Evolutionary conservation across 176 grass and related monocot genomes (phyloP), one percentile per base, ranked within the genome.

Genomic region (Paspalum notatum): DNA sequence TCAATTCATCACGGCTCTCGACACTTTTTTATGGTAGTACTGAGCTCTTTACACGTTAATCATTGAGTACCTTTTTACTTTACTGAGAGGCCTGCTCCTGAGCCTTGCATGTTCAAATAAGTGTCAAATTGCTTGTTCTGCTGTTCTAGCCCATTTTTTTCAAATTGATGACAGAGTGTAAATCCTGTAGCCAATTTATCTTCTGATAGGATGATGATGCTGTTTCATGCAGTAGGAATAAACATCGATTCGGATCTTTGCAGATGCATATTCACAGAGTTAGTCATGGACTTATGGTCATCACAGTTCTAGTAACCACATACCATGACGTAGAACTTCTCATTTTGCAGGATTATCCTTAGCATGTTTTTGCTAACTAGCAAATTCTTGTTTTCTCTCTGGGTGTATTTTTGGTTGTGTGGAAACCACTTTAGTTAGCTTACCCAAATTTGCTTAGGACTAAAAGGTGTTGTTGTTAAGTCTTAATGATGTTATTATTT

Each of bases 1-100:
- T 94, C 58, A 53, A 63, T 84, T 87, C 92, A 60, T 78, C 89
- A 71, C 71, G 80, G 4, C 72, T 91, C 20, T 66, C 92, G 11
- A 51, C 87, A 11, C 62, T 87, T 5, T 72, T 87, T 83, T 94
- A 87, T 79, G 84, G 86, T 89, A 91, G 20, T 43, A 60, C 10
- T 39, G 55, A 16, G 0, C 15, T 76, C 22, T 6, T 42, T 47
- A 8, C 24, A 26, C 8, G 21, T 4, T 8, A 27, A 8, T 27
- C 24, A 38, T 49, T 77, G 15, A 77, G 5, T 74, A 53, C 18
- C 17, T 38, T 17, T 38, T 39, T 40, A 55, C 48, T 21, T 38
- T 53, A 40, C 17, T 55, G 9, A 0, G 32, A 21, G 50, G 2
- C 47, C 2, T 12, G 1, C 4, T 53, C 53, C 57, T 62, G 14